Conservation (phyloP, 2,329 filamentous ascomycete species). For the Neonectria hederae region DNA sequence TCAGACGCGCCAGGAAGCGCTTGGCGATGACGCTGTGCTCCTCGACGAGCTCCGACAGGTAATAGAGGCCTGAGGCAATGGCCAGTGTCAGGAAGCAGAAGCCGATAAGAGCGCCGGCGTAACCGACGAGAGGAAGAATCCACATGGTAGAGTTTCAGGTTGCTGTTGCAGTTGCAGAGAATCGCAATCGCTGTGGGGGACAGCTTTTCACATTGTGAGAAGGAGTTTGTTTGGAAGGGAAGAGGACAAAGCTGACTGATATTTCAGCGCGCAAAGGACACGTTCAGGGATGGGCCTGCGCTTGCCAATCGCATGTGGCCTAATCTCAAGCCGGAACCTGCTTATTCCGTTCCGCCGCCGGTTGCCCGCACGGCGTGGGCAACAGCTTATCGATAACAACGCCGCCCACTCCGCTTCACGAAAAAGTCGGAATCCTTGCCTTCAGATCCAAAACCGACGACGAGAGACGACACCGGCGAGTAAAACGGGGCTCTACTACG, state of each 20-base stretch:
- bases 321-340: constrained; percentile 20
- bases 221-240: constrained; percentile 17
- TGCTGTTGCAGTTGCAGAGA: constrained; percentile 17
- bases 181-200: constrained; percentile 27
- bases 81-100: constrained; percentile 95
- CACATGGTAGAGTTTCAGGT: constrained; percentile 73
- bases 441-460: constrained; percentile 27
- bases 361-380: not conserved
- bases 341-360: constrained; percentile 18
- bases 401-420: constrained; percentile 35
- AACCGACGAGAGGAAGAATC: constrained; percentile 93
- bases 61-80: constrained; percentile 98
- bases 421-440: constrained; percentile 39
- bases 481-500: not conserved
- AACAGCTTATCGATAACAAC: constrained; percentile 39
- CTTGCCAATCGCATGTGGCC: constrained; percentile 31
- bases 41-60: constrained; percentile 96
- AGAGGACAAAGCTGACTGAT: constrained; percentile 20
- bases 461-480: constrained; percentile 12
- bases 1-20: constrained; percentile 83
- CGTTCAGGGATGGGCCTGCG: constrained; percentile 29
- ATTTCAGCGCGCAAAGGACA: constrained; percentile 34
- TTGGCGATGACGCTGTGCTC: constrained; percentile 96
- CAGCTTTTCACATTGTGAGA: constrained; percentile 38
- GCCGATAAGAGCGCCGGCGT: constrained; percentile 84